Conservation (phyloP, 2,329 filamentous ascomycete genomes). For the Cladophialophora carrionii region DNA sequence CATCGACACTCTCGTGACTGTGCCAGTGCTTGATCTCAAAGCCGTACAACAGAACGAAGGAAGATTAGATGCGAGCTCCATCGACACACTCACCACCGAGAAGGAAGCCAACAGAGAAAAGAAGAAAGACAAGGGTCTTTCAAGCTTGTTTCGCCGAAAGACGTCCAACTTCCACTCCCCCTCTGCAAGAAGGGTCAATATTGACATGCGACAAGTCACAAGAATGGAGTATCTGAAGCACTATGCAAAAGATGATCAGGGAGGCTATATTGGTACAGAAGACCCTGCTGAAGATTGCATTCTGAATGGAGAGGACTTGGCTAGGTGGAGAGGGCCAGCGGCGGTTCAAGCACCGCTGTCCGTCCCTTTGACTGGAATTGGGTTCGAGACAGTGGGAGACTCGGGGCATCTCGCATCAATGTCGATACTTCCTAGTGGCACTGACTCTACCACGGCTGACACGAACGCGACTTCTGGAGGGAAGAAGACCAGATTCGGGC, state of each 20-base stretch:
- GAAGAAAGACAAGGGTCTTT: constrained; percentile 6
- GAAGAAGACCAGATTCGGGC: background rate
- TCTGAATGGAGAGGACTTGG: constrained; percentile 25
- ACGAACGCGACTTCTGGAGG: background rate
- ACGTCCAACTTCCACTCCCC: constrained; percentile 8
- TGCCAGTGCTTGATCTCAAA: constrained; percentile 31
- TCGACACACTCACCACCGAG: background rate
- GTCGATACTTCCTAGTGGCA: background rate
- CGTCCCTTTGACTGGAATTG: background rate
- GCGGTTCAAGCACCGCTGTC: background rate
- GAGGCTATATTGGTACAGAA: constrained; percentile 32
- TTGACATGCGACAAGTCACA: constrained; percentile 32
- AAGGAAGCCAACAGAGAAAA: background rate
- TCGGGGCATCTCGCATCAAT: background rate
- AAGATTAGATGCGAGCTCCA: background rate
- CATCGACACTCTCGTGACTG: constrained; percentile 31
- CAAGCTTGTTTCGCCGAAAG: constrained; percentile 17
- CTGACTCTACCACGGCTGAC: background rate
- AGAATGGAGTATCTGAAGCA: constrained; percentile 33
- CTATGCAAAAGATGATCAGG: constrained; percentile 36
- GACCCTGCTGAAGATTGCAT: constrained; percentile 36
- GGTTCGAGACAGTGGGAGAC: background rate
- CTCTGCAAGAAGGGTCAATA: constrained; percentile 8
- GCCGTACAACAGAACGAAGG: background rate
- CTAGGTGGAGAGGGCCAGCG: constrained; percentile 5